Base-by-base conservation (phyloP, 1,284 basidiomycete species). In the Ganoderma boninense region DNA sequence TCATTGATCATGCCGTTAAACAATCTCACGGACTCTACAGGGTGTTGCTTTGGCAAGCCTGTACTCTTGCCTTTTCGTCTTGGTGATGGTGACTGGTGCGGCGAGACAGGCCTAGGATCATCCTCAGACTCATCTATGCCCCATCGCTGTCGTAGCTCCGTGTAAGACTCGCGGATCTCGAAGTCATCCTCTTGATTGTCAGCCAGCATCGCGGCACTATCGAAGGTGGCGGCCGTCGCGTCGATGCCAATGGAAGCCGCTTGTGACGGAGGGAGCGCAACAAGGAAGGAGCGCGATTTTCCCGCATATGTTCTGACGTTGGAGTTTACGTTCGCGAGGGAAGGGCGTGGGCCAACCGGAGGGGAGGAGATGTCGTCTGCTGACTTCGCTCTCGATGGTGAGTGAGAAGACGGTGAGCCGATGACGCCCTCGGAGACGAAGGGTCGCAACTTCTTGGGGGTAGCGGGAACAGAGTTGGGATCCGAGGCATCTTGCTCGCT, bases 91-190 rank as follows among this genome's bases (percentile, higher is more conserved):
- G 77, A 77, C 20, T 77, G 76, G 29, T 82, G 81, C 7, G 81
- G 74, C 13, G 78, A 76, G n/a, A 72, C 71, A 8, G 81, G 84
- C 57, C 83, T 84, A 5, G 87, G 87, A 70, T 92, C 90, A 71
- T 92, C 92, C 76, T 93, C 92, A 1, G 90, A 91, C 62, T 88
- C 84, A 75, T 94, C 93, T 0, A 94, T 88, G 4, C 92, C 92
- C 90, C 90, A 93, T 18, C 92, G 87, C 29, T 82, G 82, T 20
- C 92, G 87, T 44, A 94, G 80, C 64, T 90, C 88, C 7, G 87
- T 81, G 72, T 94, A 94, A 0, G 92, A 92, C 75, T 93, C 92
- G 35, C 88, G 85, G 16, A 81, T 79, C 16, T 87, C 84, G n/a
- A 86, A 81, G 59, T 89, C 89, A 35, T 89, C 87, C n/a, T 86